Evolutionary conservation across 2,329 filamentous ascomycete genomes (phyloP).

Genomic region (Cladophialophora exuberans): DNA sequence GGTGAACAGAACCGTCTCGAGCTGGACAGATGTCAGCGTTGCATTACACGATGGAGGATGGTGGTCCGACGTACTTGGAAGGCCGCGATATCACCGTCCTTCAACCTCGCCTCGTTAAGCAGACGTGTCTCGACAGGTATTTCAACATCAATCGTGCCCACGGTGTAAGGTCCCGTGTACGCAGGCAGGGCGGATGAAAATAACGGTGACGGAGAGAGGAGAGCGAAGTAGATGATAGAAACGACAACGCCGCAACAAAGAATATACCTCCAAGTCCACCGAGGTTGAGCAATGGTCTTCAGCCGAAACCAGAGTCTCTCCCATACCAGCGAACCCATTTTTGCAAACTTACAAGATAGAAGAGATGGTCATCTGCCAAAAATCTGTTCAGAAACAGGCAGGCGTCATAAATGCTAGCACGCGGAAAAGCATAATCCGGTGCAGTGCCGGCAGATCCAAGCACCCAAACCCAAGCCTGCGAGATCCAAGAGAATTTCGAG

Average conservation of each 20-base stretch:
- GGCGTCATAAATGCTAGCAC: too few species aligned
- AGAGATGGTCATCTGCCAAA: too few species aligned
- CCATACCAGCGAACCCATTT: slow-evolving; percentile 24
- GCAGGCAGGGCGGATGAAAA: slow-evolving; percentile 31
- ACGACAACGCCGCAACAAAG: slow-evolving; percentile 19
- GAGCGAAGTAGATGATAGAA: slow-evolving; percentile 28
- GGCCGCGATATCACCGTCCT: slow-evolving; percentile 24
- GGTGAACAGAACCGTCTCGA: slow-evolving; percentile 35
- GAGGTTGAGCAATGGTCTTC: slow-evolving; percentile 10
- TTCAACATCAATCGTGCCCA: slow-evolving; percentile 34
- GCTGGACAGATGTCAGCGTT: slow-evolving; percentile 18
- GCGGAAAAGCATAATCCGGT: too few species aligned
- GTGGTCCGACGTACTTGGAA: slow-evolving; percentile 28
- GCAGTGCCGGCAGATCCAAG: too few species aligned
- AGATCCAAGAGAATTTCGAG: too few species aligned
- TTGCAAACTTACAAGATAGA: too few species aligned
- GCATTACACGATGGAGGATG: too few species aligned
- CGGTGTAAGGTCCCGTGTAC: slow-evolving; percentile 32
- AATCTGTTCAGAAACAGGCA: too few species aligned
- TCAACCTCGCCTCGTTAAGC: slow-evolving; percentile 29
- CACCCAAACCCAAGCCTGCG: too few species aligned
- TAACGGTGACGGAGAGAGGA: slow-evolving; percentile 24
- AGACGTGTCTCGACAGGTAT: slow-evolving; percentile 26
- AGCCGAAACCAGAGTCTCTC: slow-evolving; percentile 12
- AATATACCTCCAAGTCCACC: slow-evolving; percentile 31